These are phyloP conservation scores for Chlorella variabilis DNA, from an alignment of 163 green algal species.

Conservation along the genomic window DNA sequence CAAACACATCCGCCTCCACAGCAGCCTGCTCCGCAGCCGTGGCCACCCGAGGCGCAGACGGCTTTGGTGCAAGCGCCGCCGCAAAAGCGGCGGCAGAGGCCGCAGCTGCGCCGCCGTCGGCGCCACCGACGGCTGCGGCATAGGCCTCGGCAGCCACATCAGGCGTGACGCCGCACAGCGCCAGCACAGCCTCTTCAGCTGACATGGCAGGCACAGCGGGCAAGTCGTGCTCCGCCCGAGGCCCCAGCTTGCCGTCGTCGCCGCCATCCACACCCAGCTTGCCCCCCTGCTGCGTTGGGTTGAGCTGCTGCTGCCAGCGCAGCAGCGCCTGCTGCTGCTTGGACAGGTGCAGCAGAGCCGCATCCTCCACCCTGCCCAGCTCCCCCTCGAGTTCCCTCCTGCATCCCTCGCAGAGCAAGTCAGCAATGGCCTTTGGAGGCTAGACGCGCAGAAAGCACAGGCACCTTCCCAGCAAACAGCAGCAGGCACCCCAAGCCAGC, in stretches of 20 bases:
- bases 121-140: background rate
- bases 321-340: conserved; percentile 25
- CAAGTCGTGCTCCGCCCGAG: background rate
- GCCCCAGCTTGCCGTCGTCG: background rate
- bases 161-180: conserved; percentile 28
- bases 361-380: conserved; percentile 17
- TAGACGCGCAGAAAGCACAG: background rate
- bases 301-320: conserved; percentile 34
- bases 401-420: background rate
- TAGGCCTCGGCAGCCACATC: background rate
- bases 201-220: background rate
- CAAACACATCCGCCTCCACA: conserved; percentile 42
- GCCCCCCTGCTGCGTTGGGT: background rate
- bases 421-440: background rate
- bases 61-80: background rate
- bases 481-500: background rate
- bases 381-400: background rate
- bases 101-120: background rate
- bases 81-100: background rate
- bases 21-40: conserved; percentile 21
- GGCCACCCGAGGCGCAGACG: background rate
- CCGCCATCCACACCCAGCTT: background rate
- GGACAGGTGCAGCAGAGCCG: conserved; percentile 3
- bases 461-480: background rate
- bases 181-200: conserved; percentile 43